A percentile compares a stretch with the other conserved stretches of the same genome.
Evolutionary conservation across 768 basidiomycete species (phyloP).

Genomic region (Suillus variegatus): DNA sequence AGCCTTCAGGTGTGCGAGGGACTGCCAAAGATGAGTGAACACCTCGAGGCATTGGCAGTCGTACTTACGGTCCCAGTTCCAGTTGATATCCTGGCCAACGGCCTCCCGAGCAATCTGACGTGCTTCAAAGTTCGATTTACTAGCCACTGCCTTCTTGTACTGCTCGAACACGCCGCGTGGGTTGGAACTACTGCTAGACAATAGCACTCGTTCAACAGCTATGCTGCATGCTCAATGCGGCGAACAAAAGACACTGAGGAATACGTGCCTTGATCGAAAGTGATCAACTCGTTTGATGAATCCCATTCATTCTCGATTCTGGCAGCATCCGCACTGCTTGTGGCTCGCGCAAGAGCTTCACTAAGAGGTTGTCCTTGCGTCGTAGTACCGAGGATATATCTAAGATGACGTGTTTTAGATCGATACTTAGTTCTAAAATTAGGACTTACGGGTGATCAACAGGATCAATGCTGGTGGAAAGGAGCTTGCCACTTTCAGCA

Average conservation of each 20-base stretch:
- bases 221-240: not conserved
- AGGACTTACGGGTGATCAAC: conserved; percentile 62
- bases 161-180: conserved; percentile 49
- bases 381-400: conserved; percentile 69
- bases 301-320: conserved; percentile 78
- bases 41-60: conserved; percentile 1
- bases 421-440: conserved; percentile 4
- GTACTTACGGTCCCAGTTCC: conserved; percentile 85
- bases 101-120: conserved; percentile 75
- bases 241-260: conserved; percentile 7
- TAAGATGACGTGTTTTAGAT: conserved; percentile 21
- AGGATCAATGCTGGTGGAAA: conserved; percentile 82
- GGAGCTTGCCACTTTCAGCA: conserved; percentile 81
- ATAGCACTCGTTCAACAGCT: conserved; percentile 28
- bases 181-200: conserved; percentile 22
- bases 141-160: conserved; percentile 58
- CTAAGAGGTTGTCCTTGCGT: conserved; percentile 54
- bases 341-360: conserved; percentile 67
- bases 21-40: conserved; percentile 41
- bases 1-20: conserved; percentile 88
- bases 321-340: conserved; percentile 69
- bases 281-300: conserved; percentile 63
- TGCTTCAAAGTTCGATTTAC: conserved; percentile 74
- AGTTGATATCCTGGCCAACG: conserved; percentile 61
- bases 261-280: conserved; percentile 78